Percentiles rank a stretch among this genome's conserved stretches.
These are phyloP conservation scores for Corynascus novoguineensis DNA, from an alignment of 495 filamentous ascomycete genomes.

Conservation along the genomic window DNA sequence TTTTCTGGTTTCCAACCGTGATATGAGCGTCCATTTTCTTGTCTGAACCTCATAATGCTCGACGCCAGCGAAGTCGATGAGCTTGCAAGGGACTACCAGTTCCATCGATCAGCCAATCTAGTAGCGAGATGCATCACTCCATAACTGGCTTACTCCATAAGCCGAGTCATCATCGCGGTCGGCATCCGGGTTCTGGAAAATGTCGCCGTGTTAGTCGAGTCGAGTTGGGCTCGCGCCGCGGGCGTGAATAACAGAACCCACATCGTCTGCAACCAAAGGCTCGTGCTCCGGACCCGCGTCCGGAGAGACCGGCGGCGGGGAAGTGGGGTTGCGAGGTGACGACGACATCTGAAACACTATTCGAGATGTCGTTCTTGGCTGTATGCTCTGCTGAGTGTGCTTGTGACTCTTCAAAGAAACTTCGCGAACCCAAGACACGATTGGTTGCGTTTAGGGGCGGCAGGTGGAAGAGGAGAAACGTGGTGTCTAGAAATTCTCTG, in stretches of 20 bases:
- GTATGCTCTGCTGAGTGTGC: no score
- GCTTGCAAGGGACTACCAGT: neutral
- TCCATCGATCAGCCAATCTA: neutral
- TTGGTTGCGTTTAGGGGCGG: no score
- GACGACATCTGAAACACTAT: neutral
- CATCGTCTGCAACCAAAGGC: neutral
- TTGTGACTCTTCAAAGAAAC: no score
- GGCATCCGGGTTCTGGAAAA: neutral
- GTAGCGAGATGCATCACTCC: neutral
- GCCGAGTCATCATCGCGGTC: neutral
- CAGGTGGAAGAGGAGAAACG: no score
- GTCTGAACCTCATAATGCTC: neutral
- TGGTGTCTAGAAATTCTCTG: no score
- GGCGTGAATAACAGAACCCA: neutral
- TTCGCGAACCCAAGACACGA: no score
- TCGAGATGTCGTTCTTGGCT: no score
- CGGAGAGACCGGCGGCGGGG: neutral
- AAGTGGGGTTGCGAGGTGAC: neutral
- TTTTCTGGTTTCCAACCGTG: neutral
- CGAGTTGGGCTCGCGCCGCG: no score
- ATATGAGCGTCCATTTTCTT: neutral
- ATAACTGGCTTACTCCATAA: neutral
- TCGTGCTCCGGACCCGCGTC: neutral
- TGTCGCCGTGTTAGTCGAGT: neutral
- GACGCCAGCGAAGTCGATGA: neutral